Base-by-base conservation (phyloP, 495 filamentous ascomycete species). In the Talaromyces thailandensis region DNA sequence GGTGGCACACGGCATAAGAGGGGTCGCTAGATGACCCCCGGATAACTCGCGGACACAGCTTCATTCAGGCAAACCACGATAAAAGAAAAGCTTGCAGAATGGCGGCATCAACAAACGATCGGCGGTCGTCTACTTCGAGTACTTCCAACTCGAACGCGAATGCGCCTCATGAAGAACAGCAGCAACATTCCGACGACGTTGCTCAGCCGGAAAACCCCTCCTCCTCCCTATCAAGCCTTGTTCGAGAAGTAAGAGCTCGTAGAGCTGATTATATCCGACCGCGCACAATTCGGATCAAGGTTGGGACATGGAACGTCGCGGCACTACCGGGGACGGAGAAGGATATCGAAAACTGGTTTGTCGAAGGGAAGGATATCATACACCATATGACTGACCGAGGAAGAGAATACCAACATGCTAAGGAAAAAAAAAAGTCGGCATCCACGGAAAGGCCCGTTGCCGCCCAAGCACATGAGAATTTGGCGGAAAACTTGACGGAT, bases 261-360 rank as follows among this genome's bases (percentile, higher is more conserved):
- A 84, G 86, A 63, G 73, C 84, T 40, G 92, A 97, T 67, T 99
- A 92, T 69, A 87, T 86, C 8, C 82, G 81, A 12, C 81, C 85
- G 31, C 81, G 81, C 60, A 81, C 82, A 29, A 82, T 96, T 60
- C 85, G 84, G 61, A 82, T 98, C 66, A 97, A 96, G 68, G 78
- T 97, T 24, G 94, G 92, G 5, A 87, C 88, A 1, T 99, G 95
- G 95, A 99, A 99, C 73, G 91, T 97, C 28, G 95, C 92, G 7
- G 85, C 88, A 1, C 82, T 87, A 62, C 81, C 86, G 43, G 89
- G 87, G 32, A 93, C 91, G 1, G 92, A 96, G 71, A 87, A 89
- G 64, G 93, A 96, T 71, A 76, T 97, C 7, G 88, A 83, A 1
- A 84, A 81, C 29, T 97, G 93, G 93, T 95, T 96, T 69, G 80